Evolutionary conservation across 2,329 filamentous ascomycete species (phyloP).

Genomic region (Apiospora kogelbergensis): DNA sequence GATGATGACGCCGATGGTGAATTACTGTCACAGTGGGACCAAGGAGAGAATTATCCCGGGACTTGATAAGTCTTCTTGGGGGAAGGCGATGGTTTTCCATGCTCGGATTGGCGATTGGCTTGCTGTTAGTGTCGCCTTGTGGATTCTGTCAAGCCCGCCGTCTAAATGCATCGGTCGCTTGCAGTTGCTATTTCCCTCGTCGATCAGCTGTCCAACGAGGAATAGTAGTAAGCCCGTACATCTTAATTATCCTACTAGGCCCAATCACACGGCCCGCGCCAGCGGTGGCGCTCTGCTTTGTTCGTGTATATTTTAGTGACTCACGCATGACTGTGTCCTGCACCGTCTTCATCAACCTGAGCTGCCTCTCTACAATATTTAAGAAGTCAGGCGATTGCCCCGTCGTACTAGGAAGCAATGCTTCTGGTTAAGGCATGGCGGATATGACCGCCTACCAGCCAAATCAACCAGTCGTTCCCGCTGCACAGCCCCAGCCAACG

Average conservation of each 20-base stretch:
- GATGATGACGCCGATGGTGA: not conserved
- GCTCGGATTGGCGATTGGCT: not conserved
- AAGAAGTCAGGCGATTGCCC: not conserved
- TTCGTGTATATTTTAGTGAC: not conserved
- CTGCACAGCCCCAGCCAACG: not conserved
- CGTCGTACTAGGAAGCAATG: not conserved
- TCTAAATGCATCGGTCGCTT: not conserved
- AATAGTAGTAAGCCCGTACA: not conserved
- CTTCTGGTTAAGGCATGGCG: not conserved
- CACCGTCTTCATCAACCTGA: not conserved
- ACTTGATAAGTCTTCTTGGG: not conserved
- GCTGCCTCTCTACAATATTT: not conserved
- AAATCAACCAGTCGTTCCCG: not conserved
- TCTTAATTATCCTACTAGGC: not conserved
- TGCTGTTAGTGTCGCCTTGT: not conserved
- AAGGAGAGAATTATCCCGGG: conserved; percentile 16
- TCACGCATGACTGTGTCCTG: not conserved
- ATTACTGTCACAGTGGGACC: conserved; percentile 17
- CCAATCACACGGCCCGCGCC: not conserved
- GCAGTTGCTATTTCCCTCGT: not conserved
- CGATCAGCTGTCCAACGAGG: not conserved
- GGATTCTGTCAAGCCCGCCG: not conserved
- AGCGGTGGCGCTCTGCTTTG: not conserved
- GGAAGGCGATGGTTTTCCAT: conserved; percentile 10
- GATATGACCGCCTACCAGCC: not conserved